phyloP scores from a whole-genome alignment of 83 land plant genomes.

The Thuja plicata region DNA sequence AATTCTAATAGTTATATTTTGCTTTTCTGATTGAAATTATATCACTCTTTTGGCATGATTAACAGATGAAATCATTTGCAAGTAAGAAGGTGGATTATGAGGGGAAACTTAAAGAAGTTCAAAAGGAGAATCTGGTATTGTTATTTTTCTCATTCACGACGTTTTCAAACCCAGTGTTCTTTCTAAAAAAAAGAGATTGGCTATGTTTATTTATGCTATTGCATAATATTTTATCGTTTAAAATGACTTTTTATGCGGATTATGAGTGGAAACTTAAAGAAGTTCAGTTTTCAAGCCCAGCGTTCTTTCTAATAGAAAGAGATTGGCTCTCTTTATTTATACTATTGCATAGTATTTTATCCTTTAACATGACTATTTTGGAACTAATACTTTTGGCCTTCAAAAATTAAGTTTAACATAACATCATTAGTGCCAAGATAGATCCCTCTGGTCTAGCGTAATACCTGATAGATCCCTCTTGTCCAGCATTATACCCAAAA shows the following conservation, averaged over 20 bases:
- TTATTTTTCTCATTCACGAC: background rate
- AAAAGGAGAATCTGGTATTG: background rate
- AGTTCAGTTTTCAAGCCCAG: background rate
- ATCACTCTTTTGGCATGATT: background rate
- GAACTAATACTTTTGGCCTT: background rate
- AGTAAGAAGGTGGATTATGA: background rate
- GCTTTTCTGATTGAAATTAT: background rate
- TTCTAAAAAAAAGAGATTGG: background rate
- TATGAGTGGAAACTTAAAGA: background rate
- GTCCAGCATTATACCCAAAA: too few species aligned
- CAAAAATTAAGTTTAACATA: background rate
- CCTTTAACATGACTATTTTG: background rate
- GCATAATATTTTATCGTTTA: background rate
- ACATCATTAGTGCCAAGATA: background rate
- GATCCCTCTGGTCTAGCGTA: background rate
- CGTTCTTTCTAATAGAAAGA: background rate
- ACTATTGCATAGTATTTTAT: background rate
- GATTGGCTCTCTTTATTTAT: background rate
- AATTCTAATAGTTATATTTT: background rate
- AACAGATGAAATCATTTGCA: background rate
- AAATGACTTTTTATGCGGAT: background rate
- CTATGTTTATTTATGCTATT: background rate
- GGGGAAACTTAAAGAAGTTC: background rate
- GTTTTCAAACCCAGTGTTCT: background rate
- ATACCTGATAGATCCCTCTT: too few species aligned